A percentile compares a stretch with the other conserved stretches of the same genome.
Evolutionary conservation across 495 filamentous ascomycete genomes (phyloP).

Genomic region (Daldinia caldariorum): DNA sequence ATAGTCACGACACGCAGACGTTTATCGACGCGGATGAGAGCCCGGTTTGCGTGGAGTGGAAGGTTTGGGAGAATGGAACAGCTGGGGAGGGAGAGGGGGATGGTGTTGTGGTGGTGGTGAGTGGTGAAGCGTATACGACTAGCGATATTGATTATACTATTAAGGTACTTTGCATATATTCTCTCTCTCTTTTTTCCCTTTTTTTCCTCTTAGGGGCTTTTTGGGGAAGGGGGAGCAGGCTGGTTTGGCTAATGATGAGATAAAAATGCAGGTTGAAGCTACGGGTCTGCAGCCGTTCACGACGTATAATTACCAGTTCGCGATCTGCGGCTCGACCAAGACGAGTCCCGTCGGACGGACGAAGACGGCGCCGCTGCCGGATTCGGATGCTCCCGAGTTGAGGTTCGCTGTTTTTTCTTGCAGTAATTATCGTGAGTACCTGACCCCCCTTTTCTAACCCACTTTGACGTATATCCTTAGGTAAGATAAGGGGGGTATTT

Average conservation of each 20-base stretch:
- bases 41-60: slow-evolving; percentile 69
- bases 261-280: slow-evolving; percentile 63
- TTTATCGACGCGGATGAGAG: slow-evolving; percentile 61
- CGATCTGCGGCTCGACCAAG: slow-evolving; percentile 59
- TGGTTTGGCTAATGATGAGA: slow-evolving; percentile 1
- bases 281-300: slow-evolving; percentile 66
- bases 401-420: slow-evolving; percentile 67
- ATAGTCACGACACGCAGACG: slow-evolving; percentile 63
- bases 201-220: background rate
- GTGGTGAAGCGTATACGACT: slow-evolving; percentile 64
- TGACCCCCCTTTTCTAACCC: slow-evolving; percentile 7
- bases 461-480: background rate
- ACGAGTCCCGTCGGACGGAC: slow-evolving; percentile 61
- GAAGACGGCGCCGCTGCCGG: slow-evolving; percentile 61
- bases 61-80: slow-evolving; percentile 53
- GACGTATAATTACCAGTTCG: slow-evolving; percentile 68
- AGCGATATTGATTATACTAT: slow-evolving; percentile 76
- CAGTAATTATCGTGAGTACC: slow-evolving; percentile 62
- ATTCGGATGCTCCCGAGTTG: slow-evolving; percentile 54
- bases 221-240: too few species aligned
- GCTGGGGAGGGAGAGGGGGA: slow-evolving; percentile 42
- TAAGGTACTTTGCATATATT: slow-evolving; percentile 59
- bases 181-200: background rate
- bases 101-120: slow-evolving; percentile 38
- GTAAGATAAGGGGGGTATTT: background rate